These are phyloP conservation scores for Syzygium malaccense DNA, from an alignment of 441 rosid species.

Conservation along the genomic window DNA sequence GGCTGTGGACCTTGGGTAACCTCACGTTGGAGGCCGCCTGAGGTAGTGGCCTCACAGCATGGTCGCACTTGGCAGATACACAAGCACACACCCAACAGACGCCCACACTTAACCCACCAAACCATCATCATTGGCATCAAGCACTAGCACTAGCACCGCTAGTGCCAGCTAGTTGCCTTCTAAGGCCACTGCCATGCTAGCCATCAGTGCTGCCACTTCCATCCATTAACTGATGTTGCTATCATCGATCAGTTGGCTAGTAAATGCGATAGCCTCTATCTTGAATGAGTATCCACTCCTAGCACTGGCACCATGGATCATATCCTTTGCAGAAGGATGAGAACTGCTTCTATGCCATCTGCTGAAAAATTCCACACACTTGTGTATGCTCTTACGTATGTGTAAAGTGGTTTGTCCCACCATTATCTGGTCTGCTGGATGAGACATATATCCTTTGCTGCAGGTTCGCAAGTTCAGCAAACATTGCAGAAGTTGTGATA, in stretches of 20 bases:
- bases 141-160: neutral
- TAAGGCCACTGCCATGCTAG: neutral
- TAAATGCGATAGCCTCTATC: neutral
- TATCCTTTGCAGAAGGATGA: neutral
- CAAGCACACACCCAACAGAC: neutral
- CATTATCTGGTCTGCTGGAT: neutral
- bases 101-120: neutral
- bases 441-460: neutral
- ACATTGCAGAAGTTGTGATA: conserved; percentile 70
- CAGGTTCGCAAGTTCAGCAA: conserved; percentile 71
- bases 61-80: neutral
- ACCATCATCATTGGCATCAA: neutral
- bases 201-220: neutral
- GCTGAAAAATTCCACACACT: neutral
- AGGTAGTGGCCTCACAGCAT: neutral
- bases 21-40: neutral
- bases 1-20: neutral
- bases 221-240: neutral
- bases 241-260: neutral
- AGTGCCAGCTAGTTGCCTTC: neutral
- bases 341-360: neutral
- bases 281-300: neutral
- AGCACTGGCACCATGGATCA: neutral
- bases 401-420: neutral
- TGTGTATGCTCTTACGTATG: neutral